Conservation (phyloP, 257 asterid species). For the Nicotiana knightiana region DNA sequence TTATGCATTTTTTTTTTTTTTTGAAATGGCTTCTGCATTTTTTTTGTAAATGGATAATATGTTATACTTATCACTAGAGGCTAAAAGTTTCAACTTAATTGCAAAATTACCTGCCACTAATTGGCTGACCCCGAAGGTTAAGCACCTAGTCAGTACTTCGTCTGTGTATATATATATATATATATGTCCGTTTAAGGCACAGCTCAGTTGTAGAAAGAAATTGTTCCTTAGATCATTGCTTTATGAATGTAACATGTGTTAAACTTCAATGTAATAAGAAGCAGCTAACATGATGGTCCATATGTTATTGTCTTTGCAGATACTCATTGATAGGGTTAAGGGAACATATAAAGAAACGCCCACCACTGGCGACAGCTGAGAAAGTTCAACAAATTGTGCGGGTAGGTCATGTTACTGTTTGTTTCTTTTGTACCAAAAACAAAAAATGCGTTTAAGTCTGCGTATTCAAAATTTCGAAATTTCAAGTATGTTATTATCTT, state of each 20-base stretch:
- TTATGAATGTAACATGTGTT: not conserved
- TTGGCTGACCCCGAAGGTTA: not conserved
- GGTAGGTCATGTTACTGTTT: constrained; percentile 33
- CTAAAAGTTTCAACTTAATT: not conserved
- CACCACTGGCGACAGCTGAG: constrained; percentile 92
- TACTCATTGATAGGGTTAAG: constrained; percentile 69
- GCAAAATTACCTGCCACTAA: not conserved
- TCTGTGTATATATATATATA: not conserved
- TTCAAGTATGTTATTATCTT: not conserved
- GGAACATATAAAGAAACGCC: constrained; percentile 98
- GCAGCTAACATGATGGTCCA: not conserved
- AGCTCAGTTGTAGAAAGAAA: not conserved
- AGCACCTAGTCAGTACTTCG: not conserved
- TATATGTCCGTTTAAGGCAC: not conserved
- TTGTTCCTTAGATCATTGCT: not conserved
- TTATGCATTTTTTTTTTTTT: too few relatives aligned
- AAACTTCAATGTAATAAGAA: not conserved
- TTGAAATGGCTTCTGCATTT: too few relatives aligned
- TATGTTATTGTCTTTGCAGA: constrained; percentile 30
- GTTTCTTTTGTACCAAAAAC: not conserved
- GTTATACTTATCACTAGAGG: not conserved
- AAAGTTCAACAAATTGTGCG: constrained; percentile 91
- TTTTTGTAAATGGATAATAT: not conserved
- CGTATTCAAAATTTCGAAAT: not conserved
- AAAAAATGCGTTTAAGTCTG: not conserved